A percentile compares a stretch with the other conserved stretches of the same genome.
Evolutionary conservation across 2,329 filamentous ascomycete genomes (phyloP).

Genomic region (Phaeosphaeriaceae sp.): DNA sequence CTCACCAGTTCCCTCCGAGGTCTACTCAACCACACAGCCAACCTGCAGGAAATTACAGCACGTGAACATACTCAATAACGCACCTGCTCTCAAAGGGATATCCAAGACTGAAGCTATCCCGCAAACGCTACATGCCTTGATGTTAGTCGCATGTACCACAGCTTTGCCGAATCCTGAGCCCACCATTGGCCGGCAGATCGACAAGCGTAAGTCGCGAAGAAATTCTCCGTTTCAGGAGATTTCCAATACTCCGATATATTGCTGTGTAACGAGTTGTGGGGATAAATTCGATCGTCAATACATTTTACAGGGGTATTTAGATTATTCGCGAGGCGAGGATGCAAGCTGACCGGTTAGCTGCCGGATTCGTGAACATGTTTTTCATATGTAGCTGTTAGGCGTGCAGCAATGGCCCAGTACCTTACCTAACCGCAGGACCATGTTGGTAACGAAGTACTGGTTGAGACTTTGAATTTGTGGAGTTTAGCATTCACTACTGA

Average conservation of each 20-base stretch:
- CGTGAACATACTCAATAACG: too few species aligned
- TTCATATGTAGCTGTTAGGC: too few species aligned
- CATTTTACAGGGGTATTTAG: constrained; percentile 4
- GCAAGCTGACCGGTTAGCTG: background rate
- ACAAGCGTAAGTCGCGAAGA: constrained; percentile 1
- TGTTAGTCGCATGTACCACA: background rate
- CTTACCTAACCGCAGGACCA: too few species aligned
- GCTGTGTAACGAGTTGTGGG: background rate
- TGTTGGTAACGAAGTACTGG: too few species aligned
- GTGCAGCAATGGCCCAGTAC: too few species aligned
- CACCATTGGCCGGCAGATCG: constrained; percentile 10
- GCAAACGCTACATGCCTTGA: background rate
- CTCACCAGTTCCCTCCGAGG: background rate
- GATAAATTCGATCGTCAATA: constrained; percentile 6
- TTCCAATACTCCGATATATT: constrained; percentile 23
- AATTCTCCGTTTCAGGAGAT: constrained; percentile 13
- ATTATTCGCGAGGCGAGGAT: constrained; percentile 5
- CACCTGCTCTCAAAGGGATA: too few species aligned
- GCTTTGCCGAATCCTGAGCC: background rate
- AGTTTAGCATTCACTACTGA: too few species aligned
- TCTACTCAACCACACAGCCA: background rate
- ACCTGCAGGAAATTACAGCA: background rate
- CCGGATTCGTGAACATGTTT: background rate
- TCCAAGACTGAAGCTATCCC: background rate
- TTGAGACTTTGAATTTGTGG: too few species aligned